phyloP scores from a whole-genome alignment of 257 asterid species.

The Sherardia arvensis region DNA sequence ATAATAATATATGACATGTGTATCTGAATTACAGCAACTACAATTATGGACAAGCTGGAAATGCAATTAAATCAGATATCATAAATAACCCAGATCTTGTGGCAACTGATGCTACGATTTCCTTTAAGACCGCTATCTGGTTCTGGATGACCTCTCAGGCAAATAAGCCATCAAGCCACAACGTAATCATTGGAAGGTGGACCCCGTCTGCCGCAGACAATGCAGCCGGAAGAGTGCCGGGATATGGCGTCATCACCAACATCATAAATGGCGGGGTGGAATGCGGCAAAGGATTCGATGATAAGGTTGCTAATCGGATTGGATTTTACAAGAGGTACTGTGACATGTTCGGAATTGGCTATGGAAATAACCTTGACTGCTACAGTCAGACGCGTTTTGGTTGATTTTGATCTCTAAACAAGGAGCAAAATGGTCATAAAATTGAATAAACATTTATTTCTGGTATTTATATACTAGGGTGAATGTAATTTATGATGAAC shows the following conservation, averaged over 20 bases:
- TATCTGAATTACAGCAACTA: slow-evolving; percentile 17
- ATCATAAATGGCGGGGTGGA: slow-evolving; percentile 29
- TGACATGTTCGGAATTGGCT: slow-evolving; percentile 17
- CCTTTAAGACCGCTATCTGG: slow-evolving; percentile 33
- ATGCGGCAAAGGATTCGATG: slow-evolving; percentile 17
- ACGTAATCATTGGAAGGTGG: slow-evolving; percentile 22
- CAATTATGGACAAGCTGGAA: slow-evolving; percentile 23
- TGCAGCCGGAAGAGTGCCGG: slow-evolving; percentile 16
- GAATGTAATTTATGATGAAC: no score
- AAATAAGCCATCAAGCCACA: slow-evolving; percentile 27
- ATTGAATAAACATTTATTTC: not conserved
- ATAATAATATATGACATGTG: no score
- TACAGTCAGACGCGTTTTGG: slow-evolving; percentile 20
- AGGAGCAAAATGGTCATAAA: not conserved
- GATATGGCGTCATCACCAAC: slow-evolving; percentile 28
- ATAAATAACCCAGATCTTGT: slow-evolving; percentile 25
- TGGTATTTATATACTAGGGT: no score
- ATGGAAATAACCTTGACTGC: slow-evolving; percentile 25
- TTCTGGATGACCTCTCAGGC: slow-evolving; percentile 30
- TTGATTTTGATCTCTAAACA: not conserved
- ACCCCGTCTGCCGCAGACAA: slow-evolving; percentile 18
- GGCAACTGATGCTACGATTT: slow-evolving; percentile 17
- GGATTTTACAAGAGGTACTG: slow-evolving; percentile 23
- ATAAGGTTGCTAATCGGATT: slow-evolving; percentile 14
- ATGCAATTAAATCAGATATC: slow-evolving; percentile 20